Percentiles rank a stretch among this genome's conserved stretches.
These are phyloP conservation scores for Parsonsia alboflavescens DNA, from an alignment of 257 asterid species.

Conservation along the genomic window DNA sequence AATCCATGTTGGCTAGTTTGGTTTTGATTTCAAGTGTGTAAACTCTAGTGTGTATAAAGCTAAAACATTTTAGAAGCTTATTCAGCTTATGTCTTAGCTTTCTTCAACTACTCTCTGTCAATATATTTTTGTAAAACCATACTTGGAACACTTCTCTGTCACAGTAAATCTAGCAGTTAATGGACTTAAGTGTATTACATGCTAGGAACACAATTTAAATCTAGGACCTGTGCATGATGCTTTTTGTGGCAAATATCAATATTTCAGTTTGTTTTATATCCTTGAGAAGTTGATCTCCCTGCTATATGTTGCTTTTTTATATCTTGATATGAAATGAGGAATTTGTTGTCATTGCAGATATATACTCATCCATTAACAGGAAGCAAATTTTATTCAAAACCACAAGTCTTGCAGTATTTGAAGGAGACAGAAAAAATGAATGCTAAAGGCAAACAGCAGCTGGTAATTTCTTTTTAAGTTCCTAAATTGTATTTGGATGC, in stretches of 20 bases:
- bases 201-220: not conserved
- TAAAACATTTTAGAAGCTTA: not conserved
- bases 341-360: constrained; percentile 34
- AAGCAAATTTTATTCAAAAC: constrained; percentile 49
- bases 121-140: not conserved
- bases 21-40: not conserved
- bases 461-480: constrained; percentile 20
- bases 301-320: not conserved
- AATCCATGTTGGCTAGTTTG: not conserved
- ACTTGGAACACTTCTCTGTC: not conserved
- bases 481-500: constrained; percentile 3
- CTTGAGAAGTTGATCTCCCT: not conserved
- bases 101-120: not conserved
- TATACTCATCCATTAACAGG: constrained; percentile 48
- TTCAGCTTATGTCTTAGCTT: not conserved
- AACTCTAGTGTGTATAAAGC: not conserved
- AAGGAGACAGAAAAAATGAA: constrained; percentile 20
- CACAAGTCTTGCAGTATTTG: constrained; percentile 43
- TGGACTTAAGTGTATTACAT: not conserved
- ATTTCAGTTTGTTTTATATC: not conserved
- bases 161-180: not conserved
- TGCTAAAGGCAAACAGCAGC: constrained; percentile 19
- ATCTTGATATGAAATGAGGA: not conserved
- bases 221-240: not conserved
- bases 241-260: not conserved